A percentile compares a stretch with the other conserved stretches of the same genome.
Conservation (phyloP, 495 filamentous ascomycete genomes). For the Penicillium maclennaniae region DNA sequence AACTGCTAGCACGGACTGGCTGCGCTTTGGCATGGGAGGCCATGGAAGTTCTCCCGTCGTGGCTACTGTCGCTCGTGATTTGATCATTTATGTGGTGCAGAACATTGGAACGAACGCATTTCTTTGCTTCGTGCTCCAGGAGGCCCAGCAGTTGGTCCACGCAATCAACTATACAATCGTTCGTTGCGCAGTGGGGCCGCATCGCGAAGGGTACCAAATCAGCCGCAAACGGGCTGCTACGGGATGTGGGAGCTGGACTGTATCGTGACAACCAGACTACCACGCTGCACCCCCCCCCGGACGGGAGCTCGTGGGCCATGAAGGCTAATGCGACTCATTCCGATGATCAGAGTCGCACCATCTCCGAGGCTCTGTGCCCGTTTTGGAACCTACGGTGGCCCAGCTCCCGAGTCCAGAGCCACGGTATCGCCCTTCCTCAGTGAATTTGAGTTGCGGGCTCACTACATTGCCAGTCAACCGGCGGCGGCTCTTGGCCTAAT, state of each 20-base stretch:
- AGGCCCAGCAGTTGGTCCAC: slow-evolving; percentile 23
- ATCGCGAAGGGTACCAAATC: slow-evolving; percentile 21
- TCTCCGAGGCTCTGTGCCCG: slow-evolving; percentile 45
- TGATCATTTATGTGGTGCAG: neutral
- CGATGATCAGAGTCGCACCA: slow-evolving; percentile 8
- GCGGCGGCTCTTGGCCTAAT: slow-evolving; percentile 50
- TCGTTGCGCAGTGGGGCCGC: slow-evolving; percentile 14
- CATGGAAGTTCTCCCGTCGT: slow-evolving; percentile 19
- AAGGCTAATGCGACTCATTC: slow-evolving; percentile 35
- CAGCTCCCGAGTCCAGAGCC: slow-evolving; percentile 50
- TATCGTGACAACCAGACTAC: slow-evolving; percentile 37
- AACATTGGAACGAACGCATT: slow-evolving; percentile 37
- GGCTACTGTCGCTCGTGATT: neutral
- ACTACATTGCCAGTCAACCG: slow-evolving; percentile 41
- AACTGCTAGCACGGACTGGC: slow-evolving; percentile 48
- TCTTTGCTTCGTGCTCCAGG: slow-evolving; percentile 31
- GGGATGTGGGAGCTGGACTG: slow-evolving; percentile 24
- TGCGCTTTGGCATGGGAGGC: slow-evolving; percentile 33
- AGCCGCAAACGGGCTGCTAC: slow-evolving; percentile 31
- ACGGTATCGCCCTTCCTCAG: slow-evolving; percentile 56
- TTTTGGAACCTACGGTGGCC: slow-evolving; percentile 54
- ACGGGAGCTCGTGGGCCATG: slow-evolving; percentile 45
- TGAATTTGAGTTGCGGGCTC: slow-evolving; percentile 54
- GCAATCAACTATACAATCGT: slow-evolving; percentile 19
- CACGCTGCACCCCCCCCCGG: slow-evolving; percentile 44